Conservation (phyloP, 208 protist genomes). For the Naegleria gruberi region DNA sequence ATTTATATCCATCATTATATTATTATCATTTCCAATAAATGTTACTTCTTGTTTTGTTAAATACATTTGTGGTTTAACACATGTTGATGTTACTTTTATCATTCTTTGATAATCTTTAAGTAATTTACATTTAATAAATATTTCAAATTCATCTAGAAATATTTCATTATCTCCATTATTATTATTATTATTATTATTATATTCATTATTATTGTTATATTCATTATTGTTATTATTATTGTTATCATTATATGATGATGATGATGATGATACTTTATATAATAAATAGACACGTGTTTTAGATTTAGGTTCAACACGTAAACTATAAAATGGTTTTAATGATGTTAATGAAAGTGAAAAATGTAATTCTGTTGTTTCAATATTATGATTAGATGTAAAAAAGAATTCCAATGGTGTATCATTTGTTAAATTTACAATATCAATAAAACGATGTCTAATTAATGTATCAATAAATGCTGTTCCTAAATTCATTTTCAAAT, state of each 20-base stretch:
- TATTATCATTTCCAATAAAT: background rate
- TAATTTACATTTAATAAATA: background rate
- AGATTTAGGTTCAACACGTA: background rate
- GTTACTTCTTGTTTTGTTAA: background rate
- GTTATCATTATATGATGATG: background rate
- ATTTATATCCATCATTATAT: background rate
- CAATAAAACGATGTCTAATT: background rate
- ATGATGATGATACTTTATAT: background rate
- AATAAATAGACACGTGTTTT: background rate
- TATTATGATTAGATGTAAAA: background rate
- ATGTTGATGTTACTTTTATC: background rate
- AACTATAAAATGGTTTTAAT: background rate
- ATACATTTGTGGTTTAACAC: background rate
- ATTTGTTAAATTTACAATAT: background rate
- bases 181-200: background rate
- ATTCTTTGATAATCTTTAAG: conserved; percentile 1
- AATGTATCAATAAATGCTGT: background rate
- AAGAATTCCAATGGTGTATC: background rate
- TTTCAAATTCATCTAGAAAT: background rate
- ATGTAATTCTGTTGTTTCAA: background rate
- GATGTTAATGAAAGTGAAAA: conserved; percentile 9
- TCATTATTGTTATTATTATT: background rate
- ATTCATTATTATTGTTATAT: background rate
- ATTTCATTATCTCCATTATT: background rate
- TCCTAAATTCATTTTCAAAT: background rate